A percentile compares a stretch with the other conserved stretches of the same genome.
phyloP scores from a whole-genome alignment of 2,329 filamentous ascomycete species.

The Colletotrichum lentis region DNA sequence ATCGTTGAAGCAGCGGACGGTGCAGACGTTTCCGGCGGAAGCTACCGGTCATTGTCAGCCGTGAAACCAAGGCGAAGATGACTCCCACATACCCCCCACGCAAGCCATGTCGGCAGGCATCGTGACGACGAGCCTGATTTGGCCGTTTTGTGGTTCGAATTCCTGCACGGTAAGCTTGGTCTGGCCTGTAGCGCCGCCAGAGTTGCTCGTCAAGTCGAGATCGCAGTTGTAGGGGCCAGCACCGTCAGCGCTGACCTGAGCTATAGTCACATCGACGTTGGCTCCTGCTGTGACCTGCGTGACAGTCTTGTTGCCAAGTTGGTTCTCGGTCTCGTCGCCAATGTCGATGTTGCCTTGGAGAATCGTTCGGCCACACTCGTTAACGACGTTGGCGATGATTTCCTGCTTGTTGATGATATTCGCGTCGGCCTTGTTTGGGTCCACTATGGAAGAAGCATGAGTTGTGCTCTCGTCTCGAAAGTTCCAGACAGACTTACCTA shows the following conservation, averaged over 20 bases:
- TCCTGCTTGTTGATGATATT: conserved; percentile 69
- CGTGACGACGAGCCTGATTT: conserved; percentile 64
- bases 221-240: conserved; percentile 65
- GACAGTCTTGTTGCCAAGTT: conserved; percentile 55
- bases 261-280: conserved; percentile 57
- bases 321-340: conserved; percentile 62
- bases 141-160: conserved; percentile 61
- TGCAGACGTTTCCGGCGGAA: conserved; percentile 67
- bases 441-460: conserved; percentile 65
- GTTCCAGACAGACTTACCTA: conserved; percentile 46
- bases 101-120: conserved; percentile 61
- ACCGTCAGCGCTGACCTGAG: conserved; percentile 63
- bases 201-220: conserved; percentile 58
- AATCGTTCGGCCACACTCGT: conserved; percentile 70
- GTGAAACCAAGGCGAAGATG: accelerated
- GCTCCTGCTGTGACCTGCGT: conserved; percentile 60
- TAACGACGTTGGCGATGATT: conserved; percentile 60
- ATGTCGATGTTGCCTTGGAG: conserved; percentile 69
- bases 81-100: conserved; percentile 53
- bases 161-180: conserved; percentile 61
- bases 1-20: conserved; percentile 67
- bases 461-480: conserved; percentile 59
- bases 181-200: conserved; percentile 54
- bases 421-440: conserved; percentile 70
- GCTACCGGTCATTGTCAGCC: conserved; percentile 43